A percentile compares a stretch with the other conserved stretches of the same genome.
Evolutionary conservation across 768 basidiomycete species (phyloP).

Genomic region (Termitomyces sp.): DNA sequence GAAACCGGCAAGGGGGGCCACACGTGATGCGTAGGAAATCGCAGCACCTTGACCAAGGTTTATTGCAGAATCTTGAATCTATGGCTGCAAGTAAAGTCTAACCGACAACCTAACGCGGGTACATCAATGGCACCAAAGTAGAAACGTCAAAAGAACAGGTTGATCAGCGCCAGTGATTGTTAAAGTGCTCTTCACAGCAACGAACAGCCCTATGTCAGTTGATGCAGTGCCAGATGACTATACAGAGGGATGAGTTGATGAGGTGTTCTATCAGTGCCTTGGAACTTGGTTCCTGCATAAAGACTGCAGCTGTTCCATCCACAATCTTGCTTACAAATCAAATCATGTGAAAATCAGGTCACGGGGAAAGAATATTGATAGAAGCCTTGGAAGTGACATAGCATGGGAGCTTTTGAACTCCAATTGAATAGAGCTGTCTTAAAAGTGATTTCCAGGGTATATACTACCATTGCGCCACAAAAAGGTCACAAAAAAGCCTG

Average conservation of each 20-base stretch:
- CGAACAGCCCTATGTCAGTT: no score
- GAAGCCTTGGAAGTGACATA: neutral
- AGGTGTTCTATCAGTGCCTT: no score
- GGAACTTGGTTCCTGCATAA: neutral
- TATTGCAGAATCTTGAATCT: no score
- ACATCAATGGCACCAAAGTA: neutral
- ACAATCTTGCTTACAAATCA: neutral
- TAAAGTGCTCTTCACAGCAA: no score
- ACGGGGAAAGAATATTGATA: neutral
- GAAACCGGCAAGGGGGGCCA: no score
- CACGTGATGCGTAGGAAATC: neutral
- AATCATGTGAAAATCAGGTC: neutral
- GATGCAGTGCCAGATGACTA: neutral
- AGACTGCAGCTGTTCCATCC: no score
- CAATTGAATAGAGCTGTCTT: neutral
- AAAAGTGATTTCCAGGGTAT: neutral
- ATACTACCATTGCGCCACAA: slow-evolving; percentile 5
- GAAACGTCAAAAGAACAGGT: no score
- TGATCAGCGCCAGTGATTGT: no score
- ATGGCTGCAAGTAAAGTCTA: no score
- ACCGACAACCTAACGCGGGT: no score
- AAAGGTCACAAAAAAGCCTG: neutral
- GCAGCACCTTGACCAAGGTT: no score
- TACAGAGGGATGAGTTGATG: no score
- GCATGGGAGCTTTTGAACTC: neutral